phyloP scores from a whole-genome alignment of 2,329 filamentous ascomycete species.

The Fusarium sterilihyphosum region DNA sequence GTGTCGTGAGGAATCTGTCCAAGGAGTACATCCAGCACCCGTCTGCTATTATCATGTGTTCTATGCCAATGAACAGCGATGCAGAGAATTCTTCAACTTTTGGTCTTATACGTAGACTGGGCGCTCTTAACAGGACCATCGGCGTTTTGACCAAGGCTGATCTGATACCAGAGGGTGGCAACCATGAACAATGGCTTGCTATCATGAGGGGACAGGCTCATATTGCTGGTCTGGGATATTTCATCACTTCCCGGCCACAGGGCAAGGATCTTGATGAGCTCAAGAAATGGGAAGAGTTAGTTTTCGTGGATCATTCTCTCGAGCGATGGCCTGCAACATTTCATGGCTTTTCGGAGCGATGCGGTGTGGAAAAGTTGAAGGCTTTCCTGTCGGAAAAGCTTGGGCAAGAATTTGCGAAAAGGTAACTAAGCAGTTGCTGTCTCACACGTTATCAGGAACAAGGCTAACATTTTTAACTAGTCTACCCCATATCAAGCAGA shows the following conservation, averaged over 20 bases:
- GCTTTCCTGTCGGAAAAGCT: slow-evolving; percentile 63
- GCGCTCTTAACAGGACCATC: slow-evolving; percentile 68
- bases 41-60: slow-evolving; percentile 80
- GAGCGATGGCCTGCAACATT: slow-evolving; percentile 61
- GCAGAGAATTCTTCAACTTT: slow-evolving; percentile 79
- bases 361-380: slow-evolving; percentile 64
- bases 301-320: slow-evolving; percentile 56
- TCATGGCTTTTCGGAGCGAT: slow-evolving; percentile 57
- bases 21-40: slow-evolving; percentile 74
- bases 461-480: slow-evolving; percentile 41
- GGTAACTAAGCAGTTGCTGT: slow-evolving; percentile 47
- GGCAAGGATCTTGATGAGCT: slow-evolving; percentile 63
- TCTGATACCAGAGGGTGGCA: slow-evolving; percentile 64
- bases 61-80: slow-evolving; percentile 81
- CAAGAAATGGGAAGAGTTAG: slow-evolving; percentile 60
- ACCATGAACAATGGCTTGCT: slow-evolving; percentile 65
- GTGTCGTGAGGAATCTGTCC: slow-evolving; percentile 77
- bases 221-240: slow-evolving; percentile 78
- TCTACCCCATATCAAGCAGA: slow-evolving; percentile 64
- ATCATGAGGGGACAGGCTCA: slow-evolving; percentile 73
- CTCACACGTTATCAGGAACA: background rate
- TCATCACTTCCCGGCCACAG: slow-evolving; percentile 76
- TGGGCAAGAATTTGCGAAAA: slow-evolving; percentile 63
- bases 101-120: slow-evolving; percentile 66
- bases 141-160: slow-evolving; percentile 91